Base-by-base conservation (phyloP, 2,329 filamentous ascomycete genomes). In the Cercospora citrullina region DNA sequence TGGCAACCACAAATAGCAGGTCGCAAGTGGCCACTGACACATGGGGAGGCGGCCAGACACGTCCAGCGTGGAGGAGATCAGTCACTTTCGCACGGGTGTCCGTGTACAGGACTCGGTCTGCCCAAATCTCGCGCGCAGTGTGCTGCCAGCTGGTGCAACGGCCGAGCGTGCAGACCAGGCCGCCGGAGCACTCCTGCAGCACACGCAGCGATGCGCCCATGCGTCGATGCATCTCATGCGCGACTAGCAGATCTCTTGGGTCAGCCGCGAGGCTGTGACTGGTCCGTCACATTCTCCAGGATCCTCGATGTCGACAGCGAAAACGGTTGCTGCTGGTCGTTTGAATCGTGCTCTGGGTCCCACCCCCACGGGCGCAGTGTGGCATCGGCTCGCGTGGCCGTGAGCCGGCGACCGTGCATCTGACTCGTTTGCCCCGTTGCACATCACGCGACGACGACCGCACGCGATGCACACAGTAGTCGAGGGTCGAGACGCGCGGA, bases 261-360 rank as follows among this genome's bases (percentile, higher is more conserved):
- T 67, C 61, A 60, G 60, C 61, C n/a, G 12, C 51, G 28, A n/a
- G 10, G 53, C 61, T 68, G 60, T 68, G 66, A 57, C 58, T 67
- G 65, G 65, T 26, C 23, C 45, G 55, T 36, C 45, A 63, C 39
- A 63, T 60, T 60, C 39, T 63, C 16, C 42, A n/a, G 42, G 45
- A 53, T 53, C n/a, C 26, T 63, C 45, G 61, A 63, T 55, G 61
- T 39, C 61, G 42, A 26, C 28, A 23, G 60, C 60, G 16, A 8
- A 51, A 63, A 30, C 60, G 60, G 60, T 16, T n/a, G 33, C 45
- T 48, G 45, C 45, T 53, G 14, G 42, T 26, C 5, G 45, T 63
- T 33, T 48, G 42, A 28, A 33, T 33, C 23, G 42, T 42, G 60
- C 3, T 31, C 10, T 31, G n/a, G 10, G 42, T 18, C 45, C 23